A percentile compares a stretch with the other conserved stretches of the same genome.
Conservation (phyloP, 805 yeast genomes). For the Pichia gijzeniarum region DNA sequence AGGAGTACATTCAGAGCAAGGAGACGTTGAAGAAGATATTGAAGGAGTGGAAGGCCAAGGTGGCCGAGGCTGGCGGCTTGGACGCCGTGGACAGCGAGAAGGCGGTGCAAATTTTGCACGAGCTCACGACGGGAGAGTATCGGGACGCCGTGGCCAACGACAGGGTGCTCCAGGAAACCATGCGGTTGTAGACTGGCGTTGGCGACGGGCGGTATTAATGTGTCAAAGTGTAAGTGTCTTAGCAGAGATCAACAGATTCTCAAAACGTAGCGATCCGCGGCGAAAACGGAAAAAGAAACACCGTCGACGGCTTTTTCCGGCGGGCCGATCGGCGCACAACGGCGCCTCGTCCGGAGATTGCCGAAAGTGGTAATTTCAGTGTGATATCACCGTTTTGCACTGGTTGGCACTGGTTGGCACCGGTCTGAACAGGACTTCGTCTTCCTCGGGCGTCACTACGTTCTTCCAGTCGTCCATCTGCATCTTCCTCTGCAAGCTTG, state of each 20-base stretch:
- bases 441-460: no score
- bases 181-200: conserved; percentile 14
- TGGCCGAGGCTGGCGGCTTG: conserved; percentile 39
- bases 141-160: conserved; percentile 1
- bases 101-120: conserved; percentile 9
- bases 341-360: not conserved
- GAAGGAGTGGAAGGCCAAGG: conserved; percentile 46
- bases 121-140: conserved; percentile 2
- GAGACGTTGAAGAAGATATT: conserved; percentile 42
- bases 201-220: no score
- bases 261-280: no score
- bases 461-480: no score
- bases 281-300: not conserved
- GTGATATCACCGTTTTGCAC: no score
- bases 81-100: conserved; percentile 36
- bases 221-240: no score
- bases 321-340: not conserved
- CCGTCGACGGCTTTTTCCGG: not conserved
- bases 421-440: no score
- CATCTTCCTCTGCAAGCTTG: no score
- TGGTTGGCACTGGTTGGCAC: no score
- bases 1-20: conserved; percentile 52
- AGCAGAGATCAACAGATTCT: no score
- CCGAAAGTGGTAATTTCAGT: not conserved
- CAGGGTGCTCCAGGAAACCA: conserved; percentile 21